Conservation (phyloP, 306 rosid genomes). For the Ormosia semicastrata region DNA sequence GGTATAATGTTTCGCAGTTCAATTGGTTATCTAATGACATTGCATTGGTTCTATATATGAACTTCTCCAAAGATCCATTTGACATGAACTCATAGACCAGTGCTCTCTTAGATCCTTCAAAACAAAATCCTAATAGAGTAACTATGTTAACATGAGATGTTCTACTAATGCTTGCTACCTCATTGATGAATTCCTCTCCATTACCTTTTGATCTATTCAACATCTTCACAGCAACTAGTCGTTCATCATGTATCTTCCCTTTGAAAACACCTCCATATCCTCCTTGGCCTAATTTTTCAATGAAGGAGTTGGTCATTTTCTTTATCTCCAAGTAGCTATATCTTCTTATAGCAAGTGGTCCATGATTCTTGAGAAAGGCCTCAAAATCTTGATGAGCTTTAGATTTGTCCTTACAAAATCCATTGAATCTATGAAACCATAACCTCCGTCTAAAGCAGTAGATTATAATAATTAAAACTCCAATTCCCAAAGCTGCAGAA, state of each 20-base stretch:
- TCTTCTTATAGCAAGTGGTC: not conserved
- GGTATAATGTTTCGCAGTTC: not conserved
- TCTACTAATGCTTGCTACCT: slow-evolving; percentile 15
- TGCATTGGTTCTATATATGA: not conserved
- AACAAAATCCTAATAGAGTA: slow-evolving; percentile 23
- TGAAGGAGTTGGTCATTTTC: slow-evolving; percentile 1
- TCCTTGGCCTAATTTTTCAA: slow-evolving; percentile 34
- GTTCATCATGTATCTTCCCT: slow-evolving; percentile 23
- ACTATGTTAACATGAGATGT: slow-evolving; percentile 30
- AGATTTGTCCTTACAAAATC: not conserved
- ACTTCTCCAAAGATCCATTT: slow-evolving; percentile 34
- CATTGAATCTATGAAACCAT: not conserved
- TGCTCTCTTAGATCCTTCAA: slow-evolving; percentile 22
- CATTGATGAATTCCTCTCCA: slow-evolving; percentile 31
- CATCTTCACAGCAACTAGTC: slow-evolving; percentile 29
- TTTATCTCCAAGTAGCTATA: not conserved
- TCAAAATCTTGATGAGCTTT: not conserved
- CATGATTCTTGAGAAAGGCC: not conserved
- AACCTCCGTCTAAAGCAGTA: not conserved
- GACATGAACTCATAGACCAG: slow-evolving; percentile 29
- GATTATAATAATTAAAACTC: not conserved
- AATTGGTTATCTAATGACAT: not conserved
- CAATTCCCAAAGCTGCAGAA: not conserved
- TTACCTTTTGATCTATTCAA: slow-evolving; percentile 15
- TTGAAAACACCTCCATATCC: slow-evolving; percentile 38